phyloP scores from a whole-genome alignment of 306 rosid genomes.

The Cotoneaster glaucophyllus region DNA sequence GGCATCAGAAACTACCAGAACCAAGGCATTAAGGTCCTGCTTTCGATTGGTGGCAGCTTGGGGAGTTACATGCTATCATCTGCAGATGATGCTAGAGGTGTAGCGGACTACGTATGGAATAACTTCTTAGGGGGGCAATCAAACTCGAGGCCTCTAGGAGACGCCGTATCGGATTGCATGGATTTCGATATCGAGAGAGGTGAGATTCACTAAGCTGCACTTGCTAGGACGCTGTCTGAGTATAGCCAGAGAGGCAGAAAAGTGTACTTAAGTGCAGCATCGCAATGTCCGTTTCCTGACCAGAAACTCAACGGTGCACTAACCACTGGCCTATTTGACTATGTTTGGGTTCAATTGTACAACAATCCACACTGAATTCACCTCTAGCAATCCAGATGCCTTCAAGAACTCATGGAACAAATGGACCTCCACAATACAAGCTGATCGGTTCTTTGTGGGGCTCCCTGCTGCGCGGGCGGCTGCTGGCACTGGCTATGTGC shows the following conservation, averaged over 20 bases:
- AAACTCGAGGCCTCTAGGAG: constrained; percentile 24
- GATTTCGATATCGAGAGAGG: constrained; percentile 33
- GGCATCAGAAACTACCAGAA: constrained; percentile 14
- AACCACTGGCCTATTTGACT: constrained; percentile 29
- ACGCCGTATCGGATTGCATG: constrained; percentile 22
- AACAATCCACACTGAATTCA: constrained; percentile 13
- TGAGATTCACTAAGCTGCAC: not conserved
- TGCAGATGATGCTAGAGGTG: not conserved
- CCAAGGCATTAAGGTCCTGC: constrained; percentile 33
- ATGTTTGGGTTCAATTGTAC: constrained; percentile 33
- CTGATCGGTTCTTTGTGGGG: constrained; percentile 14
- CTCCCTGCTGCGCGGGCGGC: constrained; percentile 8
- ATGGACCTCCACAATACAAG: constrained; percentile 19
- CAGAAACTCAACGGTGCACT: not conserved
- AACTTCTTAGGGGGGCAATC: constrained; percentile 37
- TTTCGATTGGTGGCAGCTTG: constrained; percentile 25
- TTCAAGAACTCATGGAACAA: constrained; percentile 16
- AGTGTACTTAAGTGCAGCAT: constrained; percentile 29
- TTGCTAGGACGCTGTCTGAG: constrained; percentile 16
- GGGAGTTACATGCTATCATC: constrained; percentile 22
- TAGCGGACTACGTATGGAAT: constrained; percentile 32
- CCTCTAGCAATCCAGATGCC: not conserved
- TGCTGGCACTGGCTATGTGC: constrained; percentile 8
- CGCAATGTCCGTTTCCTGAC: constrained; percentile 29
- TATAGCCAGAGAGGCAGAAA: constrained; percentile 5